phyloP scores from a whole-genome alignment of 2,329 filamentous ascomycete species.

The Arthroderma uncinatum region DNA sequence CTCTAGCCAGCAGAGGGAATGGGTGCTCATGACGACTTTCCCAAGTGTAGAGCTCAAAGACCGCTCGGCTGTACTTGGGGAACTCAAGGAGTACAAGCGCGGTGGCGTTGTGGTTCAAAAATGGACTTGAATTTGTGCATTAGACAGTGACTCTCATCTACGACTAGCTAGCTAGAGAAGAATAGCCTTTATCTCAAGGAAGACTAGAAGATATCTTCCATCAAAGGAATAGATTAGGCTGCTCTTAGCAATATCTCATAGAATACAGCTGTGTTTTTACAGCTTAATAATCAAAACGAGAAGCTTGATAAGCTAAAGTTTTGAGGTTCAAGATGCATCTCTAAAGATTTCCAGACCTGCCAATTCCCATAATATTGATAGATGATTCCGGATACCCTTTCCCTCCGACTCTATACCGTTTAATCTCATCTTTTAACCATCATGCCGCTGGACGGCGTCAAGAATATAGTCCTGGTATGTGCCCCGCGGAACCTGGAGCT shows the following conservation, averaged over 20 bases:
- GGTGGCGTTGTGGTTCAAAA: constrained; percentile 43
- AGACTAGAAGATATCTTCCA: not conserved
- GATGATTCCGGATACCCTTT: not conserved
- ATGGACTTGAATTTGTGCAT: constrained; percentile 24
- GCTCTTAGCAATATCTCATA: not conserved
- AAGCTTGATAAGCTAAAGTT: constrained; percentile 3
- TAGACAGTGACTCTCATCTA: not conserved
- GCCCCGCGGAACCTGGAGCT: constrained; percentile 16
- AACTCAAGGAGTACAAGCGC: constrained; percentile 40
- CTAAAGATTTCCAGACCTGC: not conserved
- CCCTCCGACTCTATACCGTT: not conserved
- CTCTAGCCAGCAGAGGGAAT: constrained; percentile 39
- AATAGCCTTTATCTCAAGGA: not conserved
- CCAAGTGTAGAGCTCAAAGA: constrained; percentile 52
- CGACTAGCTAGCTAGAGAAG: not conserved
- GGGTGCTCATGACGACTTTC: constrained; percentile 55
- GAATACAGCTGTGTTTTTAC: not conserved
- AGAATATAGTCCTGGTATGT: constrained; percentile 33
- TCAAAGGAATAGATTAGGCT: not conserved
- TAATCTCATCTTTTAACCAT: not conserved
- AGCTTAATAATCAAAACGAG: not conserved
- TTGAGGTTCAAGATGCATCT: not conserved
- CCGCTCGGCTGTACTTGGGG: constrained; percentile 36
- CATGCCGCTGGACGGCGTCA: constrained; percentile 35
- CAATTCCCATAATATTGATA: not conserved